These are phyloP conservation scores for Podila epicladia DNA, from an alignment of 192 early-diverging fungal genomes.

Conservation along the genomic window DNA sequence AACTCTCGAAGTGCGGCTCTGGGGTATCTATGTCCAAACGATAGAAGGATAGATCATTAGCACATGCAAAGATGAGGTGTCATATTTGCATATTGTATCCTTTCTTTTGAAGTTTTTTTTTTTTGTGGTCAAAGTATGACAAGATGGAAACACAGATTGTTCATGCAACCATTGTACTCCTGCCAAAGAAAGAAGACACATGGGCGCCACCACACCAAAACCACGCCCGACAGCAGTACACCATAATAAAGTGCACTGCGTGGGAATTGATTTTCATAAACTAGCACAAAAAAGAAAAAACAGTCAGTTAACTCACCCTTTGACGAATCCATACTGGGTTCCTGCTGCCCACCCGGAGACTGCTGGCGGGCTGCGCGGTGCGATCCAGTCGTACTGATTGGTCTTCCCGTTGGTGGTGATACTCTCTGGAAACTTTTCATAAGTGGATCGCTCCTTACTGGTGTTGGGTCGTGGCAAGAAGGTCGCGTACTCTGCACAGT, in stretches of 20 bases:
- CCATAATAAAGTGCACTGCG: no score
- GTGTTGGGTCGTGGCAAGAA: slow-evolving; percentile 37
- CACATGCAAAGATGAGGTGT: background rate
- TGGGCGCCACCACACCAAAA: no score
- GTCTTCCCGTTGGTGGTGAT: background rate
- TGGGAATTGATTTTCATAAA: background rate
- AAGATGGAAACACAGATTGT: no score
- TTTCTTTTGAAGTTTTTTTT: no score
- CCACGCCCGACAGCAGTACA: no score
- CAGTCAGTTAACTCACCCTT: slow-evolving; percentile 18
- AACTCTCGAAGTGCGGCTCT: background rate
- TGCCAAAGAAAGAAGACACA: no score
- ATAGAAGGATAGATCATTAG: background rate
- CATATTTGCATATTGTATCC: background rate
- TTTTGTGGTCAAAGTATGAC: no score
- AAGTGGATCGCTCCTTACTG: slow-evolving; percentile 24
- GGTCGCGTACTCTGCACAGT: slow-evolving; percentile 39
- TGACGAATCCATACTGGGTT: slow-evolving; percentile 17
- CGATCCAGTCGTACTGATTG: slow-evolving; percentile 31
- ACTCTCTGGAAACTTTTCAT: slow-evolving; percentile 16
- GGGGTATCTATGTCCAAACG: background rate
- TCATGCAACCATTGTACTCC: no score
- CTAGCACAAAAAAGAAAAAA: background rate
- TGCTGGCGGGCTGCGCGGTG: slow-evolving; percentile 18
- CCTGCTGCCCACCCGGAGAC: slow-evolving; percentile 40